Evolutionary conservation across 2,329 filamentous ascomycete species (phyloP).

Genomic region (Aaosphaeria arxii): DNA sequence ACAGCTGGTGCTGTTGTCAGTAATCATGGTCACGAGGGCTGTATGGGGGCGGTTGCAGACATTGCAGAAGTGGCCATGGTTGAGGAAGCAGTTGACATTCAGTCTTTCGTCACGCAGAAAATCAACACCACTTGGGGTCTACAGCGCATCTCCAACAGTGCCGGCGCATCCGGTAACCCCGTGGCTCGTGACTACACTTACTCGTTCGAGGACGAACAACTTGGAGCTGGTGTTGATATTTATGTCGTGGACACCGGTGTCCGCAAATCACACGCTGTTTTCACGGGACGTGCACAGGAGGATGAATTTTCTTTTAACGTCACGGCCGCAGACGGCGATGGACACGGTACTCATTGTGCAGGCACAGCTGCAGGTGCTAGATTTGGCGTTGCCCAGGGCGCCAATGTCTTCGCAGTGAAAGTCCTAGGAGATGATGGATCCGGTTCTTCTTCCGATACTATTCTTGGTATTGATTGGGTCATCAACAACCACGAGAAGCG

Average conservation of each 20-base stretch:
- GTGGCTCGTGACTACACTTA: conserved; percentile 40
- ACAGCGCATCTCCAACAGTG: conserved; percentile 41
- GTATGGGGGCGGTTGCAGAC: conserved; percentile 5
- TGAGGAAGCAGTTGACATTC: conserved; percentile 39
- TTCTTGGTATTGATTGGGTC: conserved; percentile 50
- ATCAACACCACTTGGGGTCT: conserved; percentile 45
- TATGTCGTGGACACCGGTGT: conserved; percentile 51
- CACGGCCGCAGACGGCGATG: conserved; percentile 39
- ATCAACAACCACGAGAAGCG: conserved; percentile 44
- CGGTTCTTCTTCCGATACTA: conserved; percentile 46
- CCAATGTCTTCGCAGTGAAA: conserved; percentile 52
- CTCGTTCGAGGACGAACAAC: conserved; percentile 31
- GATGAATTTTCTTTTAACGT: conserved; percentile 38
- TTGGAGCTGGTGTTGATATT: conserved; percentile 45
- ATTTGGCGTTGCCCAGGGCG: conserved; percentile 48
- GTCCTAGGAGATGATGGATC: conserved; percentile 46
- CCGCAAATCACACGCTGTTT: conserved; percentile 44
- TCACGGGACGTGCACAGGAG: conserved; percentile 42
- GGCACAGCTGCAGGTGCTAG: conserved; percentile 44
- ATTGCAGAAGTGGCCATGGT: conserved; percentile 42
- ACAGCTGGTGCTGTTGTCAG: conserved; percentile 36
- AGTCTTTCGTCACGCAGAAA: conserved; percentile 25
- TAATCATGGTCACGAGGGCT: not conserved
- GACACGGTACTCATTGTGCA: conserved; percentile 49
- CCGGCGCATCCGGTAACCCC: conserved; percentile 29